Base-by-base conservation (phyloP, 768 basidiomycete species). In the Boletus barrowsii region DNA sequence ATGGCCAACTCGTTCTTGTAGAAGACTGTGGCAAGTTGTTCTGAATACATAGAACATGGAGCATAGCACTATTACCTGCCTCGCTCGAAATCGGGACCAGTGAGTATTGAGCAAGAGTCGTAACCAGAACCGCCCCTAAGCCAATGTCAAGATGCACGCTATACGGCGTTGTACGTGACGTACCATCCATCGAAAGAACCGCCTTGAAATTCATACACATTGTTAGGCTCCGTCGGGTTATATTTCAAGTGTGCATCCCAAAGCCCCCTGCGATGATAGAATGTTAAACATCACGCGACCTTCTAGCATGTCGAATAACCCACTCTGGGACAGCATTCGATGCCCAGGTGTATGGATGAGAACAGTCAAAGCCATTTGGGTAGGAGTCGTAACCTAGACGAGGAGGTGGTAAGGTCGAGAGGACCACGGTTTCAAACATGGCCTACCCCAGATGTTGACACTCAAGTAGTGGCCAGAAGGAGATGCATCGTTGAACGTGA, bases 131-230 rank as follows among this genome's bases (percentile, higher is more conserved):
- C 65, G n/a, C 65, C 64, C 62, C 65, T 66, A 37, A 35, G 24
- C 14, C 18, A 32, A 22, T 22, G 46, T 61, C 32, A 63, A 18
- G 17, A 24, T n/a, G 29, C 5, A 30, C n/a, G 9, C 17, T 22
- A 5, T 29, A 41, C 10, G 20, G 24, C 3, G 17, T 43, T 74
- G 73, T 68, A 71, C 47, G 71, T 61, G 4, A 76, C 76, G 37
- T 72, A 79, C 79, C 79, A 79, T 52, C 72, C 72, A 61, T 83
- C 82, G 41, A 80, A 79, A 15, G 79, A 70, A 37, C 83, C 83
- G 9, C 78, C 81, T 63, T 69, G 60, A 18, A 55, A 67, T 55
- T 64, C 61, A 35, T 58, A 67, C 30, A 61, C 53, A 26, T 30
- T 57, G 49, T 69, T 66, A 17, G 64, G 67, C n/a, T 46, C 47